phyloP scores from a whole-genome alignment of 1,139 yeast species.

The Magnusiomyces starmeri region DNA sequence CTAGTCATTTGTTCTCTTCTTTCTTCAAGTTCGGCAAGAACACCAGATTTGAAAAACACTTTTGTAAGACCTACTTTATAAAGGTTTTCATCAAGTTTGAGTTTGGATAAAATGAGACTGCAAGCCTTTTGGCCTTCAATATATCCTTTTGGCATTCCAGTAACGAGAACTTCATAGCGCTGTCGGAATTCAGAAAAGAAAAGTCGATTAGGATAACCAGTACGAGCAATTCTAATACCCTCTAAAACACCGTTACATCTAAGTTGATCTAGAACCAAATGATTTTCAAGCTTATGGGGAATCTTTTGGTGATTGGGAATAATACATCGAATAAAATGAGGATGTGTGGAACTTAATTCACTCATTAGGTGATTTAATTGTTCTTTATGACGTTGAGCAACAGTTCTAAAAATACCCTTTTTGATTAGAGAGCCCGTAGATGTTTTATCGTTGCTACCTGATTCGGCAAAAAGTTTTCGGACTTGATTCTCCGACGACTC shows the following conservation, averaged over 20 bases:
- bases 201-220: slow-evolving; percentile 93
- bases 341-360: slow-evolving; percentile 75
- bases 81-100: slow-evolving; percentile 54
- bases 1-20: slow-evolving; percentile 62
- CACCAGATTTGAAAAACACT: slow-evolving; percentile 94
- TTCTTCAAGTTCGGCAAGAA: slow-evolving; percentile 83
- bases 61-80: slow-evolving; percentile 81
- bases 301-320: slow-evolving; percentile 76
- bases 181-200: slow-evolving; percentile 71
- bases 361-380: slow-evolving; percentile 68
- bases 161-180: slow-evolving; percentile 62
- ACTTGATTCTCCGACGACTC: slow-evolving; percentile 51
- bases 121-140: slow-evolving; percentile 54
- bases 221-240: slow-evolving; percentile 93
- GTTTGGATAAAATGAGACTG: slow-evolving; percentile 54
- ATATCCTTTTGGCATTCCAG: slow-evolving; percentile 34
- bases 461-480: slow-evolving; percentile 38
- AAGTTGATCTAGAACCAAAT: slow-evolving; percentile 76
- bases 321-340: slow-evolving; percentile 95
- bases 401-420: slow-evolving; percentile 60
- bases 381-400: slow-evolving; percentile 68
- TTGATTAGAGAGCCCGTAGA: slow-evolving; percentile 22
- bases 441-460: not conserved
- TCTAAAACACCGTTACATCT: slow-evolving; percentile 97
- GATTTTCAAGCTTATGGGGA: slow-evolving; percentile 66